Conservation (phyloP, 495 filamentous ascomycete genomes). For the Xylaria curta region DNA sequence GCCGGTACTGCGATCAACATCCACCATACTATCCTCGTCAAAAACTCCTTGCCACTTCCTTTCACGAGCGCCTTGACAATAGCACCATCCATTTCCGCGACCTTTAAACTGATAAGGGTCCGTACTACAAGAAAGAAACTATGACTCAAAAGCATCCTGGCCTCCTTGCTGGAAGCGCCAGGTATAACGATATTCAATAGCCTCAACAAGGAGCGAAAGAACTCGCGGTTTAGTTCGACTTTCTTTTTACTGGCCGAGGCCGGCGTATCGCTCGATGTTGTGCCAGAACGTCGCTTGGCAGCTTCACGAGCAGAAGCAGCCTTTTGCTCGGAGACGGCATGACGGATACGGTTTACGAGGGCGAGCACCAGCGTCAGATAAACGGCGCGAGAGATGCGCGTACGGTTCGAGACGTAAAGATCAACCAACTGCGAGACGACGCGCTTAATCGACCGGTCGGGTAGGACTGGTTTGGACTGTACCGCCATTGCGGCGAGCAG, state of each 20-base stretch:
- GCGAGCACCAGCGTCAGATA: constrained; percentile 92
- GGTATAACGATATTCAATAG: constrained; percentile 89
- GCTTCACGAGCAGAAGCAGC: constrained; percentile 78
- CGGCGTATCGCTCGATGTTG: constrained; percentile 52
- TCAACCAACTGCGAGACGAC: constrained; percentile 74
- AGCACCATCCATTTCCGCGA: constrained; percentile 92
- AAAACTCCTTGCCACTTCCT: constrained; percentile 89
- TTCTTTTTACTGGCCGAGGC: constrained; percentile 69
- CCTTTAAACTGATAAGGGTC: constrained; percentile 91
- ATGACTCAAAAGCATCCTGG: constrained; percentile 83
- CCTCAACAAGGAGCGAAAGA: constrained; percentile 83
- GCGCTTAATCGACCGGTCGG: constrained; percentile 73
- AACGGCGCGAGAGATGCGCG: constrained; percentile 85
- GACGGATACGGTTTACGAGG: constrained; percentile 85
- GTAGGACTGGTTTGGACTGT: constrained; percentile 75
- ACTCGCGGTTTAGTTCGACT: constrained; percentile 93
- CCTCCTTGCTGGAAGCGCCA: constrained; percentile 86
- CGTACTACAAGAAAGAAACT: constrained; percentile 80
- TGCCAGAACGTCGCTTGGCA: constrained; percentile 64
- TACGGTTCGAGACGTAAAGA: constrained; percentile 85
- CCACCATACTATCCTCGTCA: constrained; percentile 93
- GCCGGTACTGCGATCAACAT: constrained; percentile 98
- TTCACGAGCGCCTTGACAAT: constrained; percentile 90
- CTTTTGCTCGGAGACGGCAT: constrained; percentile 92
- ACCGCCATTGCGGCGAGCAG: constrained; percentile 66